Evolutionary conservation across 176 grass and related monocot genomes (phyloP).

Genomic region (Zoysia japonica): DNA sequence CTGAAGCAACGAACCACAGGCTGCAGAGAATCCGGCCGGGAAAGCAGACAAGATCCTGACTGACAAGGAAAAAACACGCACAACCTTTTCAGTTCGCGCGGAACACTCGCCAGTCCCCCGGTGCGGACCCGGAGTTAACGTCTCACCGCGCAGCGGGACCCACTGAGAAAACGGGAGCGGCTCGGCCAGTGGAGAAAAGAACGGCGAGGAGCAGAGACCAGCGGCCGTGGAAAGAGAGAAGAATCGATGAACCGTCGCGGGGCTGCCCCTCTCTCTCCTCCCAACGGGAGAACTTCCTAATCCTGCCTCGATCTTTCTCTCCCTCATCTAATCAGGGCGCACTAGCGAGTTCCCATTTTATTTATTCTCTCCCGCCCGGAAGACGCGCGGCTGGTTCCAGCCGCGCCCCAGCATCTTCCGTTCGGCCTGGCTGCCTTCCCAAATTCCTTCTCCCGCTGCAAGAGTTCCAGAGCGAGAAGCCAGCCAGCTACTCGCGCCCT

Average conservation of each 20-base stretch:
- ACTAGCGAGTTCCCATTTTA: background rate
- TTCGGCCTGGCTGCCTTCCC: background rate
- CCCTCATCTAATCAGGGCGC: background rate
- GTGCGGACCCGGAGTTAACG: background rate
- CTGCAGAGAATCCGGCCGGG: slow-evolving; percentile 21
- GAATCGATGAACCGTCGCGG: background rate
- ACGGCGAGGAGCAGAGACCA: no score
- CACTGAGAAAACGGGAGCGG: background rate
- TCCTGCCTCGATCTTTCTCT: background rate
- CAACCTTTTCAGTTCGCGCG: background rate
- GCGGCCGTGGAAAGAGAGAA: no score
- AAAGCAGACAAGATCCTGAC: background rate
- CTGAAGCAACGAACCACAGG: background rate
- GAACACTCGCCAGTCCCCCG: background rate
- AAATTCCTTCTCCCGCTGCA: background rate
- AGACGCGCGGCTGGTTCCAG: background rate
- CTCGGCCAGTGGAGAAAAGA: background rate
- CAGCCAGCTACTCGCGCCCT: background rate
- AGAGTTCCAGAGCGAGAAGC: slow-evolving; percentile 28
- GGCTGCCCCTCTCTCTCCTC: background rate
- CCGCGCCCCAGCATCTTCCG: no score
- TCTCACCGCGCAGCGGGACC: background rate
- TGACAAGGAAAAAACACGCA: background rate
- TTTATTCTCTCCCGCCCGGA: background rate
- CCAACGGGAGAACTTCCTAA: background rate